Evolutionary conservation across 73 alveolate genomes (phyloP), one percentile per base, ranked within the genome.

Genomic region (Breviolum minutum): DNA sequence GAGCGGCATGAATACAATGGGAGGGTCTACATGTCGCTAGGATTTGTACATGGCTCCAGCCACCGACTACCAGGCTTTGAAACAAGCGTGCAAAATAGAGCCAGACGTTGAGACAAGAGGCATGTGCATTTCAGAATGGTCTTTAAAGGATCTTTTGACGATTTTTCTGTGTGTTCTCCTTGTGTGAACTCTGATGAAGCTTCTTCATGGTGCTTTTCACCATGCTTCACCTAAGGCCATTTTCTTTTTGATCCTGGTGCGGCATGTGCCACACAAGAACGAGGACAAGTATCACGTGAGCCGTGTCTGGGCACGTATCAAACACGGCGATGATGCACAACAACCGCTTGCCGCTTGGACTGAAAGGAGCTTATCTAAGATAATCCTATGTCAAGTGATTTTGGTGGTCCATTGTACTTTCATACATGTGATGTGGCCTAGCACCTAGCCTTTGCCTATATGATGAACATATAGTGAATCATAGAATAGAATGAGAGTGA

Each of bases 231-330:
- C 24, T 63, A 26, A 92, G 97, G 97, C 86, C 63, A 92, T 64
- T n/a, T 63, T 92, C 48, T 92, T 92, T 17, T 64, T 92, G 68
- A 60, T 92, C 68, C n/a, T 92, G 76, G 32, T 54, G 90, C 85
- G 97, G 30, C 71, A 74, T 22, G 90, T 80, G 89, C 97, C 97
- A 14, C 86, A 32, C 76, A 63, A 62, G 69, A 64, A 26, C 77
- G 95, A 88, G 22, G 97, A 71, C 68, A 54, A 40, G 26, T 61
- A 74, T 89, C 85, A 92, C 79, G 97, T 80, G 68, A n/a, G 87
- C 73, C 83, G 87, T 12, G 63, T 61, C 8, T 68, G 74, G 87
- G 96, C 96, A 8, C 82, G 95, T 5, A 29, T 40, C 54, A 40
- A 17, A 26, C 24, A 82, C 24, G 91, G 64, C 30, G 64, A n/a